phyloP scores from a whole-genome alignment of 805 yeast genomes.

The Kuraishia floccosa region DNA sequence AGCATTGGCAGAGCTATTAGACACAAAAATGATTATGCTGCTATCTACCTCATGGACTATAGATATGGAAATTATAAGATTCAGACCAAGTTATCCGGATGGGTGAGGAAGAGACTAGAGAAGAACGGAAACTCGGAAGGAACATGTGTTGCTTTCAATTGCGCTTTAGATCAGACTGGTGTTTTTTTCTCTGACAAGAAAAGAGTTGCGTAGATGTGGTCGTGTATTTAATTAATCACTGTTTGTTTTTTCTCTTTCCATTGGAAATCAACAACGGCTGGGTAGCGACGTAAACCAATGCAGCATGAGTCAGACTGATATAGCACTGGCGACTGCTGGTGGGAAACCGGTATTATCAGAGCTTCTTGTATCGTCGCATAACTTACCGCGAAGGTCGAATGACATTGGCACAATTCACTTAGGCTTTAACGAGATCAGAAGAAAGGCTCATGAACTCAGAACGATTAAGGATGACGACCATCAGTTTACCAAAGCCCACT shows the following conservation, averaged over 20 bases:
- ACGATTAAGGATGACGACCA: constrained; percentile 25
- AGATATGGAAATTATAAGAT: constrained; percentile 38
- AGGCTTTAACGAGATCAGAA: constrained; percentile 68
- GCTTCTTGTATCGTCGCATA: constrained; percentile 64
- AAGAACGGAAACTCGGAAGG: too few relatives aligned
- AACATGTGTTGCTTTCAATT: too few relatives aligned
- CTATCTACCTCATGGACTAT: constrained; percentile 58
- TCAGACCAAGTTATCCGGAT: constrained; percentile 51
- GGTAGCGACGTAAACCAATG: too few relatives aligned
- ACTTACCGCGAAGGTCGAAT: constrained; percentile 52
- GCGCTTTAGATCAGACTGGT: too few relatives aligned
- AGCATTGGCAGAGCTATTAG: constrained; percentile 88
- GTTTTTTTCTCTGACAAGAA: too few relatives aligned
- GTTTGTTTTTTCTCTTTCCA: too few relatives aligned
- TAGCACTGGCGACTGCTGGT: neutral
- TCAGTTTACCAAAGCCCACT: constrained; percentile 66
- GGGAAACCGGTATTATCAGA: constrained; percentile 36
- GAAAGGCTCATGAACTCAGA: constrained; percentile 50
- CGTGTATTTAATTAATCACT: too few relatives aligned
- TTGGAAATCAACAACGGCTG: too few relatives aligned
- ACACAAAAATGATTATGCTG: constrained; percentile 72
- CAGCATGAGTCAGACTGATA: neutral
- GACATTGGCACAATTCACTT: constrained; percentile 75
- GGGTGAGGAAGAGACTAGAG: constrained; percentile 46
- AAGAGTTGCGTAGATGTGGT: too few relatives aligned